Evolutionary conservation across 2,329 filamentous ascomycete genomes (phyloP), one percentile per base, ranked within the genome.

Genomic region (Cercospora beticola): DNA sequence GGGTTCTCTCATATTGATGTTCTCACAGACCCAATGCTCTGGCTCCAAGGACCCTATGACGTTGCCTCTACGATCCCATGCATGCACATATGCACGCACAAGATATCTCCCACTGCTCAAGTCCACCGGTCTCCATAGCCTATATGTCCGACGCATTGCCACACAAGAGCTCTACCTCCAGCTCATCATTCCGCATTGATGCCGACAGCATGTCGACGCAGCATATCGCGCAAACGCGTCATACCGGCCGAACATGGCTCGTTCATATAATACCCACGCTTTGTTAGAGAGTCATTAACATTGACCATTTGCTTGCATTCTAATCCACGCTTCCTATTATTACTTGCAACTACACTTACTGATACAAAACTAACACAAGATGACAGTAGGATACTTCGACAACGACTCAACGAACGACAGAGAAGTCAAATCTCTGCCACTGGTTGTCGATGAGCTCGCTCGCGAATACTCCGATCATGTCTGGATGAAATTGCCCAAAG

Each of bases 401-500:
- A 46, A 21, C 33, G 18, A 64, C 14, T n/a, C 46, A 10, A 49
- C 43, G 0, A 60, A 36, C 33, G 33, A 23, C 56, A 23, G 54
- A 40, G 36, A 71, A 18, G 59, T 64, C 23, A 66, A 66, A 30
- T 59, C 71, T 4, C 61, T 73, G 10, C 71, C 71, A 12, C 40
- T 36, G 5, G 66, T 70, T 5, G 64, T 75, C 14, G 72, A 73
- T 31, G 68, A 74, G 4, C 66, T 74, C 18, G 71, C 71, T 14
- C 56, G 52, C 33, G 67, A 71, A 26, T 60, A 68, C 23, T 70
- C 73, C 6, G 57, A 76, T 52, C 60, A 67, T 8, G 71, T 69
- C 33, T 76, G 73, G 72, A 68, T 71, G 62, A 62, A 46, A 16
- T 56, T 72, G 28, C 71, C 74, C 23, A 64, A 65, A 21, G 68